A percentile compares a stretch with the other conserved stretches of the same genome.
These are phyloP conservation scores for Microcera coccophila DNA, from an alignment of 2,329 filamentous ascomycete genomes.

Conservation along the genomic window DNA sequence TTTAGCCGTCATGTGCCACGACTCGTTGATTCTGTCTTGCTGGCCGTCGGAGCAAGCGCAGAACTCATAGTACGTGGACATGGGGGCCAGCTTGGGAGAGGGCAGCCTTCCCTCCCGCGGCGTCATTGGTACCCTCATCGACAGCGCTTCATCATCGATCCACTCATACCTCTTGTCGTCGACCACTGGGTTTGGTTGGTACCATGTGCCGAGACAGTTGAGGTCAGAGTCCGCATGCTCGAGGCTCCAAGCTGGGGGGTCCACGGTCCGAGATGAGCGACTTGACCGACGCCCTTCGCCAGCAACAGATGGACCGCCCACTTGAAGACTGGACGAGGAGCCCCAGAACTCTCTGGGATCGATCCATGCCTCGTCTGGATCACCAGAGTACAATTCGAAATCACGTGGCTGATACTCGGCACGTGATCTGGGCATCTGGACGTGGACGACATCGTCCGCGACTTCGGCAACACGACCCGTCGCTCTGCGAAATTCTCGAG, in stretches of 20 bases:
- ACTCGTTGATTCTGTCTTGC: slow-evolving; percentile 1
- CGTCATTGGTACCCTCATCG: not conserved
- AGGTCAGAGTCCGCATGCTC: not conserved
- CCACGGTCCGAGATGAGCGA: not conserved
- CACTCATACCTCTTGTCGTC: no score
- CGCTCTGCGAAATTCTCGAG: not conserved
- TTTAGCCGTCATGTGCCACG: slow-evolving; percentile 1
- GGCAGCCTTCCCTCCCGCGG: not conserved
- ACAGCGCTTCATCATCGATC: no score
- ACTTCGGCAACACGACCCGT: not conserved
- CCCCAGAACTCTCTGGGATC: not conserved
- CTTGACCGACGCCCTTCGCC: not conserved
- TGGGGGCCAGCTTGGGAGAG: slow-evolving; percentile 2
- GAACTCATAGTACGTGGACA: slow-evolving; percentile 1
- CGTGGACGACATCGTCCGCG: not conserved
- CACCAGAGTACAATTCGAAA: not conserved
- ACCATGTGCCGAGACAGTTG: not conserved
- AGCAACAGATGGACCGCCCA: not conserved
- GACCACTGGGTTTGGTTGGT: not conserved
- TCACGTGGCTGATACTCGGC: not conserved
- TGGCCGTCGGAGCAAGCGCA: slow-evolving; percentile 3
- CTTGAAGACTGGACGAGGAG: not conserved
- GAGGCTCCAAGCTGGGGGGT: not conserved
- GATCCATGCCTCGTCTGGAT: not conserved
- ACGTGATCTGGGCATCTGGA: not conserved